Conservation (phyloP, 140 eudicot species). For the Oenanthe javanica region DNA sequence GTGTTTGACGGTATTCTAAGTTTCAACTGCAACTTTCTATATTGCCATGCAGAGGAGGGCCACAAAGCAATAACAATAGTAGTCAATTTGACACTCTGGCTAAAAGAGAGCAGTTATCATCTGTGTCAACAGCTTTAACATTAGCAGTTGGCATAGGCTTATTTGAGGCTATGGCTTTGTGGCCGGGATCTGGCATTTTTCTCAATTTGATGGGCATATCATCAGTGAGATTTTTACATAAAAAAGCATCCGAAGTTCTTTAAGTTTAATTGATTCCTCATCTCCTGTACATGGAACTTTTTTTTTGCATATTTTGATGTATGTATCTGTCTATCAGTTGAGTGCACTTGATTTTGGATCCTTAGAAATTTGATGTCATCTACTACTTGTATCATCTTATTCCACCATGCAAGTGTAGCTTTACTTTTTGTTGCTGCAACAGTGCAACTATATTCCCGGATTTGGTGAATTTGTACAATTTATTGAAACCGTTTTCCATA, state of each 20-base stretch:
- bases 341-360: neutral
- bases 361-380: neutral
- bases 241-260: neutral
- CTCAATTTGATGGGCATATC: slow-evolving; percentile 76
- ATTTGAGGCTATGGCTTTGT: slow-evolving; percentile 74
- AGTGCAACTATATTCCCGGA: neutral
- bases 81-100: slow-evolving; percentile 13
- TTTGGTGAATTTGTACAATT: neutral
- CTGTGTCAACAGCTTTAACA: slow-evolving; percentile 83
- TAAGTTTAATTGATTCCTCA: neutral
- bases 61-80: slow-evolving; percentile 25
- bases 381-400: neutral
- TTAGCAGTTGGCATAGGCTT: slow-evolving; percentile 83
- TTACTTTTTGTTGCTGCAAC: neutral
- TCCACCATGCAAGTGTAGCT: neutral
- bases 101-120: slow-evolving; percentile 62
- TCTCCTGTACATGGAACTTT: neutral
- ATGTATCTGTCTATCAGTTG: neutral
- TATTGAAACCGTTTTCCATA: neutral
- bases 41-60: slow-evolving; percentile 21
- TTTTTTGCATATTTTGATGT: neutral
- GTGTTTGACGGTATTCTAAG: neutral
- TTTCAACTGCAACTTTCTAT: slow-evolving; percentile 10
- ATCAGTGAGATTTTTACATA: slow-evolving; percentile 40
- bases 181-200: slow-evolving; percentile 75